These are phyloP conservation scores for Peronosclerospora sorghi DNA, from an alignment of 352 stramenopile species.

Conservation along the genomic window DNA sequence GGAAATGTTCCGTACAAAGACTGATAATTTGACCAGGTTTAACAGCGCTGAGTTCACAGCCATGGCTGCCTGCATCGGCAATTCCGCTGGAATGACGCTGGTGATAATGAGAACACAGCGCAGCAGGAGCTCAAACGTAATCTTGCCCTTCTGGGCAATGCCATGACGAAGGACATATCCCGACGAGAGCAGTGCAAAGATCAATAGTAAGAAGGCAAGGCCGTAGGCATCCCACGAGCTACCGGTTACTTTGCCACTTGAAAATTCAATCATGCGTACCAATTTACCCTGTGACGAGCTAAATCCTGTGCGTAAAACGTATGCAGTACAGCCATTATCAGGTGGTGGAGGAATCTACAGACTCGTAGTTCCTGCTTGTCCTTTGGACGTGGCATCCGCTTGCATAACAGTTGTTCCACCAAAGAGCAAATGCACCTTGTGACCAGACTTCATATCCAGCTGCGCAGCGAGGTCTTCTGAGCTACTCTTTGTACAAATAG, in stretches of 20 bases:
- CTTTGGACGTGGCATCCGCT: conserved; percentile 39
- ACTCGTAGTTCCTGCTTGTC: conserved; percentile 4
- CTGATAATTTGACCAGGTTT: conserved; percentile 89
- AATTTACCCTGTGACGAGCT: conserved; percentile 95
- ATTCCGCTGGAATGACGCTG: conserved; percentile 95
- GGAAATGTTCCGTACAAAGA: conserved; percentile 98
- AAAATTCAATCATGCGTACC: conserved; percentile 97
- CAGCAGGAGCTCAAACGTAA: conserved; percentile 93
- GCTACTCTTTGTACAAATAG: conserved; percentile 69
- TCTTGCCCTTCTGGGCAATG: conserved; percentile 83
- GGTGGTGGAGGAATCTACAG: conserved; percentile 63
- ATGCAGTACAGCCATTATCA: conserved; percentile 87
- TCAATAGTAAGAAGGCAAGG: conserved; percentile 92
- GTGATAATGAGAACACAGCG: conserved; percentile 99
- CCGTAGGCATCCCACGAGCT: conserved; percentile 93
- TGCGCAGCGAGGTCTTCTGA: conserved; percentile 54
- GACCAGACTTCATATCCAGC: conserved; percentile 78
- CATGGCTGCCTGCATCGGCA: conserved; percentile 97
- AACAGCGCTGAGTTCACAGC: conserved; percentile 95
- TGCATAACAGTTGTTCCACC: conserved; percentile 89
- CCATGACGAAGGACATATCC: conserved; percentile 89
- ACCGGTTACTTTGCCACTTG: conserved; percentile 92
- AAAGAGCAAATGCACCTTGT: conserved; percentile 89
- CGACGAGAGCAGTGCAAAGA: conserved; percentile 93
- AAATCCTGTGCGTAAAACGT: conserved; percentile 97